These are phyloP conservation scores for Penicillium coffeae DNA, from an alignment of 495 filamentous ascomycete genomes.

Conservation along the genomic window DNA sequence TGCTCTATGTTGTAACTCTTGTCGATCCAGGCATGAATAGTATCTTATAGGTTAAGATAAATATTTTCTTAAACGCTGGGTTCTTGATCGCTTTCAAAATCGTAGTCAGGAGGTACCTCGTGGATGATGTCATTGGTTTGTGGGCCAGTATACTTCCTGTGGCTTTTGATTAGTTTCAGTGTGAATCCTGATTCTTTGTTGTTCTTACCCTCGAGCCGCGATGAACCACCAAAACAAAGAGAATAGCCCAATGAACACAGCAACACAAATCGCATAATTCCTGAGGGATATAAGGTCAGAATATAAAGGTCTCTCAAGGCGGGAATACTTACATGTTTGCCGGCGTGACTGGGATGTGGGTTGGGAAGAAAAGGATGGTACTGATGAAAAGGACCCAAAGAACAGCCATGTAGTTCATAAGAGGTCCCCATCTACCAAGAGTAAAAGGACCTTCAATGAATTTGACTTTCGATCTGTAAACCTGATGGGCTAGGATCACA, in stretches of 20 bases:
- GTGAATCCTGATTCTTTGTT: background rate
- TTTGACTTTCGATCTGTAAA: slow-evolving; percentile 54
- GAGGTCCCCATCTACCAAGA: slow-evolving; percentile 56
- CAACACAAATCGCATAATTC: slow-evolving; percentile 69
- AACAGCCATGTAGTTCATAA: slow-evolving; percentile 58
- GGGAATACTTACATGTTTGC: slow-evolving; percentile 63
- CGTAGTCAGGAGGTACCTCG: slow-evolving; percentile 31
- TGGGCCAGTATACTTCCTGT: slow-evolving; percentile 53
- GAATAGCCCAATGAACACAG: slow-evolving; percentile 58
- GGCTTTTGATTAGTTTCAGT: background rate
- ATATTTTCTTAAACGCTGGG: background rate
- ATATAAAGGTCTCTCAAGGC: no score
- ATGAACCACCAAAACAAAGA: slow-evolving; percentile 64
- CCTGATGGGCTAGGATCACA: slow-evolving; percentile 61
- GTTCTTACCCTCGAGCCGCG: slow-evolving; percentile 52
- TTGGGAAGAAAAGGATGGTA: slow-evolving; percentile 64
- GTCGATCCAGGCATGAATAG: no score
- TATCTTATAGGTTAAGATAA: no score
- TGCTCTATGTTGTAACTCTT: no score
- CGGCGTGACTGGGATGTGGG: slow-evolving; percentile 54
- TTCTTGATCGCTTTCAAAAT: slow-evolving; percentile 7
- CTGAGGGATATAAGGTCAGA: no score
- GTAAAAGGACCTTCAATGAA: slow-evolving; percentile 65
- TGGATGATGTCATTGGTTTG: slow-evolving; percentile 48
- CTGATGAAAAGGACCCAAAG: slow-evolving; percentile 66